Conservation (phyloP, 176 grass and related monocot species). For the Panicum miliaceum region DNA sequence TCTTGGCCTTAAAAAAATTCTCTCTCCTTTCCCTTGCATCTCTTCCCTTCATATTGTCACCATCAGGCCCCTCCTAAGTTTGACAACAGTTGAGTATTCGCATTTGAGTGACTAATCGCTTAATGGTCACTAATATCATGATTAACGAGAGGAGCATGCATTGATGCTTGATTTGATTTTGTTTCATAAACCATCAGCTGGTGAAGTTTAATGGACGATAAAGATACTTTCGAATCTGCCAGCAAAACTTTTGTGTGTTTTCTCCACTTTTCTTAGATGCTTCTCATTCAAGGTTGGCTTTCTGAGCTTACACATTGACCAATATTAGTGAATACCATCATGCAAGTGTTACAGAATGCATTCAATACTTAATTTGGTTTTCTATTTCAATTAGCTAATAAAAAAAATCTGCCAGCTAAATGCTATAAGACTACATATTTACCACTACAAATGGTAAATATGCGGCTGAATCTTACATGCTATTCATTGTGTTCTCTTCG, state of each 20-base stretch:
- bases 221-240: constrained; percentile 17
- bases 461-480: background rate
- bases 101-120: background rate
- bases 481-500: constrained; percentile 7
- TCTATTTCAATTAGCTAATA: constrained; percentile 4
- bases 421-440: background rate
- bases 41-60: background rate
- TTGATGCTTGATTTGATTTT: background rate
- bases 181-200: background rate
- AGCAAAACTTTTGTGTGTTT: background rate
- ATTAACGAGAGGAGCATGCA: background rate
- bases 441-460: background rate
- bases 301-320: background rate
- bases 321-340: constrained; percentile 1
- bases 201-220: background rate
- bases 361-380: background rate
- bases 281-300: background rate
- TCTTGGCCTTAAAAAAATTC: background rate
- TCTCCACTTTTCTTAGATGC: constrained; percentile 17
- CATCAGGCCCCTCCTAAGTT: background rate
- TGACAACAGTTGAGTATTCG: background rate
- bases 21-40: background rate
- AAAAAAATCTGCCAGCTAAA: background rate
- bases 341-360: background rate
- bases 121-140: background rate